Percentiles rank a stretch among this genome's conserved stretches.
These are phyloP conservation scores for Rhodocollybia butyracea DNA, from an alignment of 768 basidiomycete species.

Conservation along the genomic window DNA sequence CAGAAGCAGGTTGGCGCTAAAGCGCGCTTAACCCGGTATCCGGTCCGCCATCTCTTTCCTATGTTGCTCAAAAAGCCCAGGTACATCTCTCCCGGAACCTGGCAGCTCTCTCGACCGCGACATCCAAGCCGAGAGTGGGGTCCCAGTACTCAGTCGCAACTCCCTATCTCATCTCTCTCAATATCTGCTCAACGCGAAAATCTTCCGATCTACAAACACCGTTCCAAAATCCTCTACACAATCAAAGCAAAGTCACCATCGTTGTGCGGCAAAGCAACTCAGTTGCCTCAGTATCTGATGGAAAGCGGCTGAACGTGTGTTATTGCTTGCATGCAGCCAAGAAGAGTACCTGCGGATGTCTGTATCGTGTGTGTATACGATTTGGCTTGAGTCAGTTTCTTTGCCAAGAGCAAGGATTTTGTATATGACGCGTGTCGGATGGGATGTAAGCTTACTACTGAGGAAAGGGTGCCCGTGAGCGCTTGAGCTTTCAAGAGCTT, in stretches of 20 bases:
- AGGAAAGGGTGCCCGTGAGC: too few species aligned
- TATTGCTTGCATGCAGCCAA: conserved; percentile 91
- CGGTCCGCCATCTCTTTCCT: too few species aligned
- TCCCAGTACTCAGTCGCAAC: conserved; percentile 67
- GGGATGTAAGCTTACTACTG: too few species aligned
- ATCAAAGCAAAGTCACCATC: conserved; percentile 82
- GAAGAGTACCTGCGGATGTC: conserved; percentile 94
- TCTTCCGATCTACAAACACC: conserved; percentile 90
- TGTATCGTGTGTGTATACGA: conserved; percentile 92
- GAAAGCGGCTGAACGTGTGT: conserved; percentile 94
- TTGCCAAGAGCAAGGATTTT: conserved; percentile 86
- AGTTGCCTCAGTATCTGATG: conserved; percentile 91
- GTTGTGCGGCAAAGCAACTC: conserved; percentile 96
- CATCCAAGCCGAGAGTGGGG: conserved; percentile 72
- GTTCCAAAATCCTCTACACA: conserved; percentile 75
- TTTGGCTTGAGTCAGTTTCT: conserved; percentile 95
- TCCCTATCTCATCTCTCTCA: conserved; percentile 53
- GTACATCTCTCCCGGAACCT: conserved; percentile 73
- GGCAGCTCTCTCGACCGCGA: conserved; percentile 87
- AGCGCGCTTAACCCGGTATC: too few species aligned
- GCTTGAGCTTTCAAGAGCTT: too few species aligned
- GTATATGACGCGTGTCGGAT: conserved; percentile 98
- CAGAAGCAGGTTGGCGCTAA: too few species aligned
- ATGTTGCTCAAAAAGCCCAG: conserved; percentile 79
- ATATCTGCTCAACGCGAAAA: conserved; percentile 76